phyloP scores from a whole-genome alignment of 2,329 filamentous ascomycete genomes.

The Celoporthe dispersa region DNA sequence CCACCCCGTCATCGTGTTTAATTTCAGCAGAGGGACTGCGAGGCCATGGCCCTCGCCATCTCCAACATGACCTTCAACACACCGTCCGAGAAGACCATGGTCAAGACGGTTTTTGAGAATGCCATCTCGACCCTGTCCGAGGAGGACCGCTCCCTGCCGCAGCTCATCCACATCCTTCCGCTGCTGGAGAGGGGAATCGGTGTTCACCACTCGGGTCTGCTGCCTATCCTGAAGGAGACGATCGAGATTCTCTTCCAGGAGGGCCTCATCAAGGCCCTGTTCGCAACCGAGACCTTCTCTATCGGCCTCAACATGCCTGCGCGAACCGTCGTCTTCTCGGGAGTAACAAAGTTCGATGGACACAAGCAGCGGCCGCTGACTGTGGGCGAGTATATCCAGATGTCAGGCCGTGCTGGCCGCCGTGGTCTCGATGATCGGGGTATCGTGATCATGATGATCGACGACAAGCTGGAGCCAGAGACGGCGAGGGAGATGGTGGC shows the following conservation, averaged over 20 bases:
- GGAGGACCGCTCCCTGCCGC: conserved; percentile 84
- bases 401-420: conserved; percentile 96
- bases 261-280: conserved; percentile 94
- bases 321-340: conserved; percentile 98
- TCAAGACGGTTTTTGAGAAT: conserved; percentile 89
- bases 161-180: conserved; percentile 89
- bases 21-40: conserved; percentile 97
- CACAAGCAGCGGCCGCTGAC: conserved; percentile 80
- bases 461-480: conserved; percentile 92
- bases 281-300: conserved; percentile 97
- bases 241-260: conserved; percentile 99
- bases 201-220: conserved; percentile 92
- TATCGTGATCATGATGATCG: conserved; percentile 99
- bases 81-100: conserved; percentile 92
- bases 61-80: conserved; percentile 92
- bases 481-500: conserved; percentile 95
- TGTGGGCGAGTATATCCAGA: conserved; percentile 96
- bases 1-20: conserved; percentile 99
- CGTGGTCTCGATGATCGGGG: conserved; percentile 96
- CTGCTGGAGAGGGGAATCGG: conserved; percentile 90
- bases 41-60: conserved; percentile 86
- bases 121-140: conserved; percentile 92
- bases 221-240: conserved; percentile 96
- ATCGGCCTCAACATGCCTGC: conserved; percentile 99
- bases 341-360: conserved; percentile 94